Evolutionary conservation across 2,329 filamentous ascomycete genomes (phyloP).

Genomic region (Metarhizium brunneum): DNA sequence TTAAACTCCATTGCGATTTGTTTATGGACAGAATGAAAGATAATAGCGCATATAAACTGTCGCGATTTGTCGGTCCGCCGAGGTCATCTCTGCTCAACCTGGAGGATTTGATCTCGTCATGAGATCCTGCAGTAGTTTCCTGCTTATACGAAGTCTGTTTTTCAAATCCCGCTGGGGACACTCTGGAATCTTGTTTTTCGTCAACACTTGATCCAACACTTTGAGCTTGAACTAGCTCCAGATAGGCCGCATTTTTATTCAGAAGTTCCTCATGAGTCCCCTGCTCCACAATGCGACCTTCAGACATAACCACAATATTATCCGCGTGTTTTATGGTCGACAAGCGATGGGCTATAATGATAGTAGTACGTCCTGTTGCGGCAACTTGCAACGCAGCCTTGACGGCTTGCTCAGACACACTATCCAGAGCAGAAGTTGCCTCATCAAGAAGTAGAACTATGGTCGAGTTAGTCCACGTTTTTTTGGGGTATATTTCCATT

Average conservation of each 20-base stretch:
- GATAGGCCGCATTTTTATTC: constrained; percentile 12
- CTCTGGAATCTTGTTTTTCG: neutral
- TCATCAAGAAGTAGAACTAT: constrained; percentile 82
- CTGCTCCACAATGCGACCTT: constrained; percentile 44
- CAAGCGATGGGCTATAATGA: constrained; percentile 84
- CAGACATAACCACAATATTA: constrained; percentile 51
- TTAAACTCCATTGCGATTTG: no score
- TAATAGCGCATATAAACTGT: no score
- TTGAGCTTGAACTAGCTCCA: constrained; percentile 1
- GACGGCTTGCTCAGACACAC: constrained; percentile 85
- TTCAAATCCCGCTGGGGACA: no score
- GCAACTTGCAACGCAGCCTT: constrained; percentile 70
- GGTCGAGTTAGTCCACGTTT: no score
- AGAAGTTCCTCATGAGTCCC: constrained; percentile 49
- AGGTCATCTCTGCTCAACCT: no score
- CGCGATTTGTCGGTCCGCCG: no score
- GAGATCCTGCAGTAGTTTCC: no score
- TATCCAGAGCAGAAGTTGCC: constrained; percentile 83
- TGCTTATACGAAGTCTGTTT: no score
- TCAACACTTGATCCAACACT: constrained; percentile 11
- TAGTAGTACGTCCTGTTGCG: constrained; percentile 81
- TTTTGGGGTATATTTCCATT: no score
- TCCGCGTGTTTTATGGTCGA: constrained; percentile 76
- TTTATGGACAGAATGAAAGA: no score
- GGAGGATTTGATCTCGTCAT: no score